Evolutionary conservation across 768 basidiomycete genomes (phyloP).

Genomic region (Gyrodon lividus): DNA sequence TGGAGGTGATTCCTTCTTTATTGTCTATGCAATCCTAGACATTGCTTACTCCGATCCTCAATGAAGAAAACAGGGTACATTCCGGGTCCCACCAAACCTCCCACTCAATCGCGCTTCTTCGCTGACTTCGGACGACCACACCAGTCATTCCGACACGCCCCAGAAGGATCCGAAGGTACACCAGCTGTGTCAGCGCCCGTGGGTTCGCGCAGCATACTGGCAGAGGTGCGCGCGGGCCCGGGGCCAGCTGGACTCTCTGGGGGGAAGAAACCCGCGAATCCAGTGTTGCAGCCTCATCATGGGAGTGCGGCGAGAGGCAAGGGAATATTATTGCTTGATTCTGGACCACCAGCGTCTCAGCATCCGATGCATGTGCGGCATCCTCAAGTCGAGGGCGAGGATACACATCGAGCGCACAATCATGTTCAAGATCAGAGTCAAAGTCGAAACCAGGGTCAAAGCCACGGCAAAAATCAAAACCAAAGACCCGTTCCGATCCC

Average conservation of each 20-base stretch:
- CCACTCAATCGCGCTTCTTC: constrained; percentile 26
- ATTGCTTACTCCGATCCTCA: constrained; percentile 7
- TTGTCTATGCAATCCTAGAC: not conserved
- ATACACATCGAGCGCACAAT: constrained; percentile 6
- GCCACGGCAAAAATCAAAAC: constrained; percentile 1
- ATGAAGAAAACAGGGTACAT: constrained; percentile 50
- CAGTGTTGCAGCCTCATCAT: constrained; percentile 33
- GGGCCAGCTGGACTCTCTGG: constrained; percentile 25
- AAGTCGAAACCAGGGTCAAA: constrained; percentile 3
- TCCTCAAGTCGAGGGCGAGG: constrained; percentile 10
- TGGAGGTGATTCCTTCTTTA: constrained; percentile 49
- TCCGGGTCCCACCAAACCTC: constrained; percentile 25
- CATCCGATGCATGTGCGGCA: constrained; percentile 37
- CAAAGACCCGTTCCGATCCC: constrained; percentile 22
- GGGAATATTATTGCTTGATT: constrained; percentile 26
- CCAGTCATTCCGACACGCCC: constrained; percentile 57
- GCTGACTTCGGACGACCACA: constrained; percentile 25
- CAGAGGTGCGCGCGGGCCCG: constrained; percentile 63
- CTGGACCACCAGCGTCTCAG: constrained; percentile 32
- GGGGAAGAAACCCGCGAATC: constrained; percentile 23
- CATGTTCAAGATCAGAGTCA: constrained; percentile 13
- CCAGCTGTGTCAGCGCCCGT: constrained; percentile 66
- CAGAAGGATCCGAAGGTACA: constrained; percentile 34
- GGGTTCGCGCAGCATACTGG: constrained; percentile 63
- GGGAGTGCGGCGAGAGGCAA: constrained; percentile 34